Evolutionary conservation across 495 filamentous ascomycete species (phyloP).

Genomic region (Daldinia vernicosa): DNA sequence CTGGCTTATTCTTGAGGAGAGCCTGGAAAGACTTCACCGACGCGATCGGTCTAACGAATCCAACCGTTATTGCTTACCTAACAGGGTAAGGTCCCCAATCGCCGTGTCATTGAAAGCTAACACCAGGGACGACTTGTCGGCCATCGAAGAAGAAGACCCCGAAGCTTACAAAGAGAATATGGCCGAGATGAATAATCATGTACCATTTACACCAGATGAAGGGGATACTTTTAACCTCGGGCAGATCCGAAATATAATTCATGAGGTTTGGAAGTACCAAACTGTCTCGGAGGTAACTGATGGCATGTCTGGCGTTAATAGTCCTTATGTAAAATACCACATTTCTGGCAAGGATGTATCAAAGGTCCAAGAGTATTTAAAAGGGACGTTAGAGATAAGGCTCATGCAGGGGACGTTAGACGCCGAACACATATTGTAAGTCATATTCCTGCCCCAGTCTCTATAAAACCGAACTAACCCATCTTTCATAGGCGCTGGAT

Average conservation of each 20-base stretch:
- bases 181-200: neutral
- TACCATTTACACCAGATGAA: neutral
- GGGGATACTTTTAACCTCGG: neutral
- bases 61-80: neutral
- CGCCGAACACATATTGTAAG: slow-evolving; percentile 33
- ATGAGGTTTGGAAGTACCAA: slow-evolving; percentile 32
- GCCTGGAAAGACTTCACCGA: slow-evolving; percentile 14
- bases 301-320: neutral
- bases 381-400: slow-evolving; percentile 34
- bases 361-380: fast-evolving
- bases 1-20: slow-evolving; percentile 19
- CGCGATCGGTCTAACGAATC: slow-evolving; percentile 5
- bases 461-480: slow-evolving; percentile 6
- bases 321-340: neutral
- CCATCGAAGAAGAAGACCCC: neutral
- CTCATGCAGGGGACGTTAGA: slow-evolving; percentile 41
- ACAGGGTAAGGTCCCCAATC: neutral
- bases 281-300: neutral
- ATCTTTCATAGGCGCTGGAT: slow-evolving; percentile 24
- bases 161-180: neutral
- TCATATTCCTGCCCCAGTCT: neutral
- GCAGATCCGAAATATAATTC: neutral
- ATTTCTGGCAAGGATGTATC: neutral
- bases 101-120: neutral
- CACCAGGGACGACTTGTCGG: neutral